Evolutionary conservation across 2,329 filamentous ascomycete genomes (phyloP), one percentile per base, ranked within the genome.

Genomic region (Fusarium decemcellulare): DNA sequence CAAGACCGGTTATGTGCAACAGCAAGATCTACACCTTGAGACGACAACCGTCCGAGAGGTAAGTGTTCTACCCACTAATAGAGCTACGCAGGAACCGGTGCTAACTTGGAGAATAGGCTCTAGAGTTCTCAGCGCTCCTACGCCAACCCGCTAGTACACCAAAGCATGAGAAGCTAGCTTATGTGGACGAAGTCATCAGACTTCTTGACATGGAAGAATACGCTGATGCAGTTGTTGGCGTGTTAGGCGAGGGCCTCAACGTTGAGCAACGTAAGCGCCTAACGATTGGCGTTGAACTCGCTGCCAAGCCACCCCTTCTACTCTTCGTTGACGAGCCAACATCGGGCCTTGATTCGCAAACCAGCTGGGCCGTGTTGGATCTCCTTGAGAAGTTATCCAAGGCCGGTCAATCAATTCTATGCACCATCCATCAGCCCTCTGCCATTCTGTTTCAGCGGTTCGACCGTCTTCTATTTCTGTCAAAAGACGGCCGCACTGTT

Each of bases 1-100:
- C 16, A 91, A 91, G 78, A 91, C 89, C 1, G 90, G 90, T 46
- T 92, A 92, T 69, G 90, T 90, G 29, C 89, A 92, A 72, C 90
- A 92, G 74, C 66, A 92, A 72, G 91, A 92, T 82, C 81, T 77
- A 2, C 75, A 77, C 58, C 64, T 75, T 2, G 59, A 67, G 15
- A 76, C 74, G 0, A 65, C 64, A 1, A 93, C 91, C 5, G 77
- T 83, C 2, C 75, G 76, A 11, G 80, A 51, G 34, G 48, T 29
- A 37, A 12, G 32, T 40, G 64, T 51, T 27, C 10, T 8, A 5
- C 15, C 11, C 1, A 8, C 4, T 16, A 14, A 7, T 0, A 6
- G 9, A 4, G 7, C 15, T 8, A 9, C 79, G 0, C 2, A 12
- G 23, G 16, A 23, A 14, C 5, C 1, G 15, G 7, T 37, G n/a